phyloP scores from a whole-genome alignment of 1,284 basidiomycete species.

The Volvariella surrecta region DNA sequence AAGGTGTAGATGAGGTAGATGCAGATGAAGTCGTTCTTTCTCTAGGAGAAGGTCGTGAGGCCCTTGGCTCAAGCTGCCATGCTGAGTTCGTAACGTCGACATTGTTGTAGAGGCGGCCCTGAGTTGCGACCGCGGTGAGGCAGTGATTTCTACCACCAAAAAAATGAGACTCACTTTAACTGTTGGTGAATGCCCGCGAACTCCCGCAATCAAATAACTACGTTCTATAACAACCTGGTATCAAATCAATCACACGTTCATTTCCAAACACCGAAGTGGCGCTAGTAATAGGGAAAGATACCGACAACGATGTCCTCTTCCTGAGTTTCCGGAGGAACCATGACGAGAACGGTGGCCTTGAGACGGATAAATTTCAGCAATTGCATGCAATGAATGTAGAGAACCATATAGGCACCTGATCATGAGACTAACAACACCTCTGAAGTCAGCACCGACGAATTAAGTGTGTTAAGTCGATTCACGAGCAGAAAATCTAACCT shows the following conservation, averaged over 20 bases:
- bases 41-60: constrained; percentile 40
- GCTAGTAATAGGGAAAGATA: constrained; percentile 9
- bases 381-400: constrained; percentile 2
- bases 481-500: constrained; percentile 27
- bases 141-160: neutral
- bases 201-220: constrained; percentile 60
- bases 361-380: neutral
- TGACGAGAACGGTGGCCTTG: constrained; percentile 69
- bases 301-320: constrained; percentile 64
- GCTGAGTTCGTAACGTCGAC: constrained; percentile 54
- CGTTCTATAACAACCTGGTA: constrained; percentile 61
- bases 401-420: constrained; percentile 38
- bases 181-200: constrained; percentile 55
- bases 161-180: constrained; percentile 47
- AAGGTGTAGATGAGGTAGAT: constrained; percentile 66
- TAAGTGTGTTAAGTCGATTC: constrained; percentile 7
- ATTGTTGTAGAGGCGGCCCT: constrained; percentile 65
- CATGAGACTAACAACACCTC: constrained; percentile 40
- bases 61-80: constrained; percentile 71
- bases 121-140: constrained; percentile 1
- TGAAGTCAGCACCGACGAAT: constrained; percentile 1
- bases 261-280: neutral
- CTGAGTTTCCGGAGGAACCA: constrained; percentile 60
- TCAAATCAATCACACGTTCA: neutral
- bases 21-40: constrained; percentile 67